Evolutionary conservation across 306 rosid genomes (phyloP), one percentile per base, ranked within the genome.

Genomic region (Vicia sativa): DNA sequence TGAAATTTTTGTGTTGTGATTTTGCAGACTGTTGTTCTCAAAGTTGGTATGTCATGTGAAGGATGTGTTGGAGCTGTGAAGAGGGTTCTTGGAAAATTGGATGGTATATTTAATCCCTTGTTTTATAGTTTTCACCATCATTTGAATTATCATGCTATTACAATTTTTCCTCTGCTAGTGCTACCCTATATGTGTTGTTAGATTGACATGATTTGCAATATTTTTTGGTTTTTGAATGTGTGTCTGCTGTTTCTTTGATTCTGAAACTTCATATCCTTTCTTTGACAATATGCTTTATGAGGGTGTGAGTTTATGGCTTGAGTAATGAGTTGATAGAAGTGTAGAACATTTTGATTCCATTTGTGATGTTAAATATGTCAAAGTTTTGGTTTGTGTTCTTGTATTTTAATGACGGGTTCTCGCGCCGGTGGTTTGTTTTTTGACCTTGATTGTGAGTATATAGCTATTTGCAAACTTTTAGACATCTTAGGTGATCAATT

Each of bases 11-110:
- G 34, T 43, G 13, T 60, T 72, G 19, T 69, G 66, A 11, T 73
- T 72, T 73, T 72, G 82, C 87, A 90, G 99, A 93, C 96, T 45
- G 86, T 86, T 9, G 87, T 83, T 25, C 97, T 93, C 77, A 93
- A 88, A 86, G 99, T 93, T 82, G 96, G 84, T 28, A 93, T 93
- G 99, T 82, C 99, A 15, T 93, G 99, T 71, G 84, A 88, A 85
- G 97, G 97, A 61, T 93, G 97, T 65, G 91, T 78, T 80, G 99
- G 97, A 38, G 99, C 97, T 6, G 99, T 93, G 73, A 88, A 85
- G 73, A 86, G 97, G 78, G 99, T 93, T 78, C 79, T 93, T 67
- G 99, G 90, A 11, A 93, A 90, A 71, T 62, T 93, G 80, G 97
- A 93, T 71, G 99, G 99, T 93, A 82, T 19, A 65, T 71, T 68